Conservation (phyloP, 176 grass and related monocot species). For the Carex littledalei region DNA sequence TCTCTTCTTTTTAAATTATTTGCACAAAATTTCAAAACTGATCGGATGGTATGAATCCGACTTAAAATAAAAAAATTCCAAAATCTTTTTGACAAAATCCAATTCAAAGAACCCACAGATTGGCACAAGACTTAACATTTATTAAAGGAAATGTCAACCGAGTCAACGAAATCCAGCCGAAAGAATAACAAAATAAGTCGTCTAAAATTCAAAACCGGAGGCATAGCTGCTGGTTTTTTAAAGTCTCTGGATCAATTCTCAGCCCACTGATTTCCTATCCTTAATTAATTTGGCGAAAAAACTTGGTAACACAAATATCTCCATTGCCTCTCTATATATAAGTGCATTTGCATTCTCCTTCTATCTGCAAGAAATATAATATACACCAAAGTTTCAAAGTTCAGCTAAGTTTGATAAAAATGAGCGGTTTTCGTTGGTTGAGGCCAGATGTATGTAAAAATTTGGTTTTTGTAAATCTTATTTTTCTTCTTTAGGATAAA, state of each 20-base stretch:
- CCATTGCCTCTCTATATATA: constrained; percentile 6
- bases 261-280: constrained; percentile 26
- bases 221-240: constrained; percentile 12
- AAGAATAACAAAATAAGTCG: neutral
- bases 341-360: neutral
- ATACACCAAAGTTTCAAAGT: neutral
- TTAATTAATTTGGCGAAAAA: too few species aligned
- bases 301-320: too few species aligned
- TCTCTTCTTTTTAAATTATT: too few species aligned
- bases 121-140: neutral
- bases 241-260: constrained; percentile 2
- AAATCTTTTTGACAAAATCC: too few species aligned
- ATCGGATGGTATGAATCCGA: too few species aligned
- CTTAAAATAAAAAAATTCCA: too few species aligned
- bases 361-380: neutral
- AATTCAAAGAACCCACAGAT: neutral
- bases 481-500: neutral
- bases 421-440: constrained; percentile 16
- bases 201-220: constrained; percentile 7
- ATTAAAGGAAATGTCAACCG: constrained; percentile 8
- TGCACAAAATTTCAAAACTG: too few species aligned
- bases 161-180: neutral
- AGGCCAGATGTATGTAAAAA: constrained; percentile 15
- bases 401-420: neutral
- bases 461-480: neutral